A percentile compares a stretch with the other conserved stretches of the same genome.
These are phyloP conservation scores for Coccomyxa sp. DNA, from an alignment of 139 green algal species.

Conservation along the genomic window DNA sequence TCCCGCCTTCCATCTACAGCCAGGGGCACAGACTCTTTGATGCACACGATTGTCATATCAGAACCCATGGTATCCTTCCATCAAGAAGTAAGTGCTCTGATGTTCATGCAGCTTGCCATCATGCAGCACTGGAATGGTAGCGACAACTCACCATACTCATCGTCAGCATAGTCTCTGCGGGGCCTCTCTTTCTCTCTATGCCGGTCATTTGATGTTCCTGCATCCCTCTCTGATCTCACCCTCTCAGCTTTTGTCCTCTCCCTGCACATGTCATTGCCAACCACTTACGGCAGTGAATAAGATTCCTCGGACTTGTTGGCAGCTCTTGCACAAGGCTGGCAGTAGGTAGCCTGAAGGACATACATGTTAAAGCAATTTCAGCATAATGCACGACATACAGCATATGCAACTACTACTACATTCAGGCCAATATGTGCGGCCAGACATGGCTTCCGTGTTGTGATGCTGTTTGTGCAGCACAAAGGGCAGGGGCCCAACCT, in stretches of 20 bases:
- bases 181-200: no score
- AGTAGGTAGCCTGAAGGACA: background rate
- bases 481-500: background rate
- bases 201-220: no score
- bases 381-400: background rate
- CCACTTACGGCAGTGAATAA: no score
- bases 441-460: background rate
- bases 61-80: background rate
- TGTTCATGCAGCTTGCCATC: background rate
- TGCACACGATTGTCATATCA: background rate
- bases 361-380: background rate
- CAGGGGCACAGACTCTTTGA: background rate
- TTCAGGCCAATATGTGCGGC: background rate
- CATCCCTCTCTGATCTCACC: no score
- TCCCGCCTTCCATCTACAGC: background rate
- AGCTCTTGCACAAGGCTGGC: no score
- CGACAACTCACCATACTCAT: no score
- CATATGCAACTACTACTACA: background rate
- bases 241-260: no score
- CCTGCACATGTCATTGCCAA: no score
- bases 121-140: no score
- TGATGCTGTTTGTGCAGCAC: background rate
- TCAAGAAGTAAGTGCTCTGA: background rate
- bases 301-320: no score
- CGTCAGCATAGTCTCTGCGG: no score